Percentiles rank a stretch among this genome's conserved stretches.
phyloP scores from a whole-genome alignment of 2,329 filamentous ascomycete species.

The Trichoderma sp. region DNA sequence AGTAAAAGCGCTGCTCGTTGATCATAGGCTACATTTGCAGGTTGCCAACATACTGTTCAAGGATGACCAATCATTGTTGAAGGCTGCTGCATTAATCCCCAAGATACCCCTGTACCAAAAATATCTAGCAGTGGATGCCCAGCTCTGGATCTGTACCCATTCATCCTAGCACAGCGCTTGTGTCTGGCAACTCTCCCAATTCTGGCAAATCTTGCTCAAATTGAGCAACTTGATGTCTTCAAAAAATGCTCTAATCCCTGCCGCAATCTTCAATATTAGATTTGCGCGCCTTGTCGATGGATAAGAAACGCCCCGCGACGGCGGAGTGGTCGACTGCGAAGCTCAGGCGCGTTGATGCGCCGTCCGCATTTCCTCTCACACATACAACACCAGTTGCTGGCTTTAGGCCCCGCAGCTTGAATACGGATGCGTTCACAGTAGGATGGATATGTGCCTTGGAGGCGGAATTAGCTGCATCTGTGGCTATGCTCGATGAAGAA shows the following conservation, averaged over 20 bases:
- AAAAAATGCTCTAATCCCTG: neutral
- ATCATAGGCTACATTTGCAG: neutral
- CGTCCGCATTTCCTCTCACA: neutral
- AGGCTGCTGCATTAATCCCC: no score
- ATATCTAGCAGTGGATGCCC: no score
- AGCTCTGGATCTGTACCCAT: no score
- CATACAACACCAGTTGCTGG: neutral
- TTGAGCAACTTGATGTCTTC: neutral
- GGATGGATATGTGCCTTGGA: constrained; percentile 22
- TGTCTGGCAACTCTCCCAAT: neutral
- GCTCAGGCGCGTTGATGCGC: neutral
- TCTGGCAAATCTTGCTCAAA: no score
- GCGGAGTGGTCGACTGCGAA: neutral
- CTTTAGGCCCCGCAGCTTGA: neutral
- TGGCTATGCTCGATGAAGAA: constrained; percentile 19
- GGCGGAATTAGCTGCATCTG: constrained; percentile 16
- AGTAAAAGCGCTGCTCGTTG: neutral
- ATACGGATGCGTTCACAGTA: neutral
- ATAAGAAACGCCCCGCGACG: neutral
- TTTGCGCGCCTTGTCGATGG: neutral
- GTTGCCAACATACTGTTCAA: neutral
- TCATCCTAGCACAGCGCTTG: neutral
- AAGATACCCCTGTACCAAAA: no score
- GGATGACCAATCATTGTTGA: neutral
- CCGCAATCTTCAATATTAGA: no score